phyloP scores from a whole-genome alignment of 306 rosid genomes.

The Neltuma alba region DNA sequence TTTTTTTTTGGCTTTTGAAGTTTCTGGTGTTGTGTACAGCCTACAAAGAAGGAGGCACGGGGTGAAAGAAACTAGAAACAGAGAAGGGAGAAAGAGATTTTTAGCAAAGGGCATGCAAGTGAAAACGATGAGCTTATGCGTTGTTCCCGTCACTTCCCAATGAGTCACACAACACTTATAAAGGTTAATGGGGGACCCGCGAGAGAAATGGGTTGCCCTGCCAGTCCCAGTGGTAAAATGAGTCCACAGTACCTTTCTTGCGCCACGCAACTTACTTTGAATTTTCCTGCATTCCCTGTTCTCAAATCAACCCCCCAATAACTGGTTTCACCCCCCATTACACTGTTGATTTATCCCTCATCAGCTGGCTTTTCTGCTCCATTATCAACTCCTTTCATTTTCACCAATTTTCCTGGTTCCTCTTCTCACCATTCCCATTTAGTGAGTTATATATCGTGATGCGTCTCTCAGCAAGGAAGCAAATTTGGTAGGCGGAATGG shows the following conservation, averaged over 20 bases:
- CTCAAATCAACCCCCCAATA: not conserved
- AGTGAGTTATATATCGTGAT: not conserved
- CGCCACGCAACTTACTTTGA: slow-evolving; percentile 50
- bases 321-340: slow-evolving; percentile 20
- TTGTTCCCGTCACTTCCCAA: slow-evolving; percentile 41
- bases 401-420: slow-evolving; percentile 32
- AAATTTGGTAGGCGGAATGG: slow-evolving; percentile 33
- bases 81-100: not conserved
- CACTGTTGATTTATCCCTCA: slow-evolving; percentile 58
- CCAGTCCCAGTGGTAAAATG: slow-evolving; percentile 24
- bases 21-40: not conserved
- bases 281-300: not conserved
- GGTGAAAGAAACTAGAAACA: not conserved
- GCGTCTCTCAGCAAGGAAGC: not conserved
- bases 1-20: not conserved
- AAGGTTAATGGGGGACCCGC: slow-evolving; percentile 40
- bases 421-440: not conserved
- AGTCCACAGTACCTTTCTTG: slow-evolving; percentile 34
- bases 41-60: not conserved
- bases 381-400: slow-evolving; percentile 20
- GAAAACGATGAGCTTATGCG: slow-evolving; percentile 21
- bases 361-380: slow-evolving; percentile 37
- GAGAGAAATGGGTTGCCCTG: slow-evolving; percentile 46
- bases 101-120: slow-evolving; percentile 23
- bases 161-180: slow-evolving; percentile 55